Conservation (phyloP, 805 yeast species). For the Scheffersomyces amazonensis region DNA sequence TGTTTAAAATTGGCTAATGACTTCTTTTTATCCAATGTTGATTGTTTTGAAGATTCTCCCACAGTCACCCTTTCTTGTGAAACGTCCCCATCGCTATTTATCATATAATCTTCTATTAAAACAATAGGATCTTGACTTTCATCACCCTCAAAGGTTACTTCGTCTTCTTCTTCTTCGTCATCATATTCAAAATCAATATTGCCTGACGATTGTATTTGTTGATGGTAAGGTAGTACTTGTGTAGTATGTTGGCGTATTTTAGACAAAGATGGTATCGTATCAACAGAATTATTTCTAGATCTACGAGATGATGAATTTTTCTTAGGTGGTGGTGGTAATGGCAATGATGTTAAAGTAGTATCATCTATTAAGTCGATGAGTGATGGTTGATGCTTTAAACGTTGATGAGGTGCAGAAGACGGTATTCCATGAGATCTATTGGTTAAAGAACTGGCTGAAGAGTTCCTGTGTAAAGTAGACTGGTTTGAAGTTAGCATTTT, state of each 20-base stretch:
- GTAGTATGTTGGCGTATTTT: neutral
- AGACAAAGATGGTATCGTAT: neutral
- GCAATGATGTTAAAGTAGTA: conserved; percentile 48
- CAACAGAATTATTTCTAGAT: neutral
- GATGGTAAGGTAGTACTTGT: neutral
- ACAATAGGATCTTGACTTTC: conserved; percentile 41
- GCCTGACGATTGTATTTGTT: neutral
- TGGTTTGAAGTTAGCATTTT: neutral
- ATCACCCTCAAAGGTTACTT: conserved; percentile 6
- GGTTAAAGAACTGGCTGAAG: neutral
- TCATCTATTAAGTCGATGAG: conserved; percentile 48
- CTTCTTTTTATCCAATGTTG: conserved; percentile 22
- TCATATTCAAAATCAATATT: conserved; percentile 1
- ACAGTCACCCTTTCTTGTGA: conserved; percentile 4
- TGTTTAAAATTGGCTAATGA: conserved; percentile 38
- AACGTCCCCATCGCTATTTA: neutral
- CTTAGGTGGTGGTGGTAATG: conserved; percentile 48
- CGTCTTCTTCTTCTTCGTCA: conserved; percentile 5
- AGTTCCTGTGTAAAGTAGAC: neutral
- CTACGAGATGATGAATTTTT: neutral
- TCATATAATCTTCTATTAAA: conserved; percentile 55
- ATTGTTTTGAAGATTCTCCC: neutral
- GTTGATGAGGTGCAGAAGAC: neutral
- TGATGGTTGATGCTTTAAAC: conserved; percentile 32
- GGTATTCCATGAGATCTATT: neutral